A percentile compares a stretch with the other conserved stretches of the same genome.
These are phyloP conservation scores for Emergomyces orientalis DNA, from an alignment of 2,329 filamentous ascomycete genomes.

Conservation along the genomic window DNA sequence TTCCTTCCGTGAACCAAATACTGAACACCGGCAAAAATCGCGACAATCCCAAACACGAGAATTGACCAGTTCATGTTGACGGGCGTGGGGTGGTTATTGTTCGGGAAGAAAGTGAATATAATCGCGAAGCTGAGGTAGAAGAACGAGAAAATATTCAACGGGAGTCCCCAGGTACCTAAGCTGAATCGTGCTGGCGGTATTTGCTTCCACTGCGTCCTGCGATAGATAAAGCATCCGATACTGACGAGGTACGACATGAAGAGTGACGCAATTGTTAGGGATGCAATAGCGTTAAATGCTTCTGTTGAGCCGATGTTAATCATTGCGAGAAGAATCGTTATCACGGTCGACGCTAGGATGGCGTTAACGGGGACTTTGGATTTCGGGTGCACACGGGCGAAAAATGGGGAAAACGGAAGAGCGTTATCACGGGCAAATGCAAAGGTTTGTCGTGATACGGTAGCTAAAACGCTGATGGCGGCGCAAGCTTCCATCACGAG, in stretches of 20 bases:
- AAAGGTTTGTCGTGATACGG: conserved; percentile 27
- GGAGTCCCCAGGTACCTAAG: conserved; percentile 23
- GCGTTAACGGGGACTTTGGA: conserved; percentile 20
- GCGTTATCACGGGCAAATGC: conserved; percentile 46
- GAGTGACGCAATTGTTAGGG: conserved; percentile 31
- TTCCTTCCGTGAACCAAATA: conserved; percentile 16
- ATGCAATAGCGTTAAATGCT: conserved; percentile 34
- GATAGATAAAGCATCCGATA: conserved; percentile 27
- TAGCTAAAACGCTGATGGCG: conserved; percentile 28
- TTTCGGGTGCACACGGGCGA: conserved; percentile 29
- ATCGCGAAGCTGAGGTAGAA: conserved; percentile 26
- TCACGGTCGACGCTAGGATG: conserved; percentile 22
- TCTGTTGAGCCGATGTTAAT: conserved; percentile 34
- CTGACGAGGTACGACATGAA: conserved; percentile 34
- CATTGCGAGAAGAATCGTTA: conserved; percentile 24
- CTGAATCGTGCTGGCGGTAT: conserved; percentile 14
- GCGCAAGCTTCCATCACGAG: conserved; percentile 25
- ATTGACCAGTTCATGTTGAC: conserved; percentile 33
- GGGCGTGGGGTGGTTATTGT: conserved; percentile 23
- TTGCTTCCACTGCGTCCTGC: conserved; percentile 12
- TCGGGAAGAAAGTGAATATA: conserved; percentile 29
- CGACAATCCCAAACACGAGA: conserved; percentile 24
- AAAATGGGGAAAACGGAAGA: conserved; percentile 40
- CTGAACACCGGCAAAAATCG: conserved; percentile 15
- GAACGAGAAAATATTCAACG: conserved; percentile 30